These are phyloP conservation scores for Saturnispora sekii DNA, from an alignment of 805 yeast species.

Conservation along the genomic window DNA sequence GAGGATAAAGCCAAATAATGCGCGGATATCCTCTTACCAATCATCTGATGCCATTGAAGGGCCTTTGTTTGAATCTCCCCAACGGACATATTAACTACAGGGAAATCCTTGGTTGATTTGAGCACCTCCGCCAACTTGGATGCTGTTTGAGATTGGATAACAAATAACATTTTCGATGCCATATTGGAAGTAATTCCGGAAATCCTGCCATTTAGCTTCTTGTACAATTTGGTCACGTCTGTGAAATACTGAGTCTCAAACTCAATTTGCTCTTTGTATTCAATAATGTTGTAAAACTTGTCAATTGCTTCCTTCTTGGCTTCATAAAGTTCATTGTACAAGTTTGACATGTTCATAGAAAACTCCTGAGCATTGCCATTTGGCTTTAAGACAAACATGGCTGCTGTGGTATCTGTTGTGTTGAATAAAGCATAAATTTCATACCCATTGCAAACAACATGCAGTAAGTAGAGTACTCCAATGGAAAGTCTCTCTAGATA, in stretches of 20 bases:
- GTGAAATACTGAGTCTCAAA: conserved; percentile 50
- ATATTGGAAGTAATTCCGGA: conserved; percentile 53
- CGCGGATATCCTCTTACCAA: conserved; percentile 55
- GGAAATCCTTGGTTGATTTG: conserved; percentile 43
- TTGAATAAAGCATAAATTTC: conserved; percentile 63
- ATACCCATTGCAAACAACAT: conserved; percentile 62
- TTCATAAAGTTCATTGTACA: conserved; percentile 45
- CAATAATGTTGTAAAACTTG: conserved; percentile 36
- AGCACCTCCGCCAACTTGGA: conserved; percentile 37
- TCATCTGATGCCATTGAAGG: conserved; percentile 69
- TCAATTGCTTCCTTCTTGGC: conserved; percentile 37
- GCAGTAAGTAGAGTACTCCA: conserved; percentile 57
- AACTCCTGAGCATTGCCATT: conserved; percentile 55
- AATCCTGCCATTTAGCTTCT: conserved; percentile 45
- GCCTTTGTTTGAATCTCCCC: conserved; percentile 58
- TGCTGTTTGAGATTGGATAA: conserved; percentile 64
- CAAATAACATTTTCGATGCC: conserved; percentile 53
- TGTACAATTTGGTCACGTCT: conserved; percentile 45
- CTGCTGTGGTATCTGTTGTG: conserved; percentile 45
- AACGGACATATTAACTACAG: conserved; percentile 51
- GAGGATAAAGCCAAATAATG: conserved; percentile 65
- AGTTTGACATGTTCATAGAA: conserved; percentile 42
- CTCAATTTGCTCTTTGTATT: conserved; percentile 40
- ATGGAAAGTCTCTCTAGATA: conserved; percentile 49
- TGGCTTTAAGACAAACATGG: conserved; percentile 58